phyloP scores from a whole-genome alignment of 345 rosid genomes.

The Hibiscus tridactylites region DNA sequence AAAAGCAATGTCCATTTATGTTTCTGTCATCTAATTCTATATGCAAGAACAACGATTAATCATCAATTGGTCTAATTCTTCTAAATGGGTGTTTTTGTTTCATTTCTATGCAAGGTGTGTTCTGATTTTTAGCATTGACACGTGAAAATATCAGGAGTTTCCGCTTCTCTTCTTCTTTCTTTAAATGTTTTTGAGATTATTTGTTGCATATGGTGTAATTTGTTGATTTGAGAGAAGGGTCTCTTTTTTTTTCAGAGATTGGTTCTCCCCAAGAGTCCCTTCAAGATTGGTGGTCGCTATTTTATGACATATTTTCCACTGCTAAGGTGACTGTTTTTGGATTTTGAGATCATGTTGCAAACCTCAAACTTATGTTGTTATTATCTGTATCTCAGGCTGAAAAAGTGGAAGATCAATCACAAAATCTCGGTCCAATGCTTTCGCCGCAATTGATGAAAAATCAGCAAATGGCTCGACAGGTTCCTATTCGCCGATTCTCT shows the following conservation, averaged over 20 bases:
- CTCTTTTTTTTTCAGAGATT: conserved; percentile 13
- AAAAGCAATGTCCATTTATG: neutral
- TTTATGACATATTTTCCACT: conserved; percentile 17
- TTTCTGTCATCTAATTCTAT: neutral
- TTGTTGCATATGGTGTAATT: neutral
- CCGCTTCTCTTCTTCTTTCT: neutral
- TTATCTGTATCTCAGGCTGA: conserved; percentile 10
- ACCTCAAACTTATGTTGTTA: neutral
- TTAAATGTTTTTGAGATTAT: neutral
- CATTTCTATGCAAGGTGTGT: neutral
- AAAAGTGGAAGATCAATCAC: conserved; percentile 2
- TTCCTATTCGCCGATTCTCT: neutral
- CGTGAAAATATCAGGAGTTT: neutral
- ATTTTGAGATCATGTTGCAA: neutral
- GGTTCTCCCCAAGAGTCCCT: conserved; percentile 21
- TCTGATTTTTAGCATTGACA: neutral
- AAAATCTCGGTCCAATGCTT: neutral
- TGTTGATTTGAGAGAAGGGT: conserved; percentile 1
- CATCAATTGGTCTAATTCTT: neutral
- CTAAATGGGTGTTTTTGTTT: neutral
- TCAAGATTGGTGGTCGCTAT: conserved; percentile 31
- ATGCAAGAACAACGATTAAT: neutral
- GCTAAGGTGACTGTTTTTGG: neutral
- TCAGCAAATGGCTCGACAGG: conserved; percentile 13
- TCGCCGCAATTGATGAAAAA: neutral